Conservation (phyloP, 73 alveolate species). For the Symbiodinium natans region DNA sequence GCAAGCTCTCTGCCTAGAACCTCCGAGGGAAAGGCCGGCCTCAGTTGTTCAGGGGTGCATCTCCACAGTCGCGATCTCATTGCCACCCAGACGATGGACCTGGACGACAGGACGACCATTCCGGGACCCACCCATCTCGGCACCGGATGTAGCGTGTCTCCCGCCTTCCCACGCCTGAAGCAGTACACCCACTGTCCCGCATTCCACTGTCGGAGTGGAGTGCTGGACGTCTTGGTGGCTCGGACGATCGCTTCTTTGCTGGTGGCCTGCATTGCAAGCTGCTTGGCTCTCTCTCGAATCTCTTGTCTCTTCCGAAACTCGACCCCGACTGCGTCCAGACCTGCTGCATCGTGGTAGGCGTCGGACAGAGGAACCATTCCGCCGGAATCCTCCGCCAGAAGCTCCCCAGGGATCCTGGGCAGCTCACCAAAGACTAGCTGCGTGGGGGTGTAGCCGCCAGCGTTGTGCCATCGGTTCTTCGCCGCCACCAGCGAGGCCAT, state of each 20-base stretch:
- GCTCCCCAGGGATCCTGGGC: neutral
- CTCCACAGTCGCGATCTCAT: conserved; percentile 20
- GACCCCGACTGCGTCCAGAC: neutral
- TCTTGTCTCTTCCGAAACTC: neutral
- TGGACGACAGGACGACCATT: neutral
- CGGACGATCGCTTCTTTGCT: neutral
- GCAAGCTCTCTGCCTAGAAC: neutral
- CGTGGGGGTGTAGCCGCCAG: conserved; percentile 17
- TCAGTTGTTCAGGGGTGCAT: neutral
- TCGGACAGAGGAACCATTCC: neutral
- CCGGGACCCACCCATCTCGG: conserved; percentile 43
- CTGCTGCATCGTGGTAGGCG: neutral
- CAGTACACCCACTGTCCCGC: conserved; percentile 49
- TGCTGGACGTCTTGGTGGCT: neutral
- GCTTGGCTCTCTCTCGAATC: conserved; percentile 5
- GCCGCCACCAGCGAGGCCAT: neutral
- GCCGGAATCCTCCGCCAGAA: neutral
- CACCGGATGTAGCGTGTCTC: neutral
- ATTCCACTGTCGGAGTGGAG: neutral
- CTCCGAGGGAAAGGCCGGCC: conserved; percentile 14
- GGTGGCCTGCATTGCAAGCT: neutral
- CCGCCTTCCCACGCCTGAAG: neutral
- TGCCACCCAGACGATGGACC: neutral
- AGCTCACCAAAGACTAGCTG: conserved; percentile 32
- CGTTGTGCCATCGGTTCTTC: neutral